Evolutionary conservation across 1,139 yeast species (phyloP).

Genomic region (Eremothecium coryli): DNA sequence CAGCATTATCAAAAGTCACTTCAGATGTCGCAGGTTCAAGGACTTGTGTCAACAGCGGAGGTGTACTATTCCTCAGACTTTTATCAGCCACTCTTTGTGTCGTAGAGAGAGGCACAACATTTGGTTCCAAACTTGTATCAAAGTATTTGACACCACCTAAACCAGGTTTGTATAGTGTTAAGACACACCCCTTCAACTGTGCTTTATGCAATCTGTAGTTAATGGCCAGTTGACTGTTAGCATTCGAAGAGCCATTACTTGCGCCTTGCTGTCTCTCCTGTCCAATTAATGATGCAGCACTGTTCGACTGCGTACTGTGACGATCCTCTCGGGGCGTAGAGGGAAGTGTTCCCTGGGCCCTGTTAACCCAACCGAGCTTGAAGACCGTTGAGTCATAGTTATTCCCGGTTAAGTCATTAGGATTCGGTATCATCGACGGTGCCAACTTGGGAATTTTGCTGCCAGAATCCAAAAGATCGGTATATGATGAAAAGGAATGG

Average conservation of each 20-base stretch:
- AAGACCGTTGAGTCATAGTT: constrained; percentile 34
- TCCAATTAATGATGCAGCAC: constrained; percentile 23
- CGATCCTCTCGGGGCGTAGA: constrained; percentile 1
- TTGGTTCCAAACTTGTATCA: constrained; percentile 26
- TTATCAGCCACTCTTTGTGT: constrained; percentile 5
- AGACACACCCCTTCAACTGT: constrained; percentile 55
- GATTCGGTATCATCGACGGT: background rate
- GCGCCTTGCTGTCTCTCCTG: constrained; percentile 1
- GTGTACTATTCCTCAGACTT: constrained; percentile 2
- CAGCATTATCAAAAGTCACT: constrained; percentile 2
- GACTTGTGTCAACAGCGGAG: background rate
- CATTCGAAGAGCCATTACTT: constrained; percentile 5
- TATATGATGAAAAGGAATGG: too few species aligned
- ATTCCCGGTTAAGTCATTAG: constrained; percentile 20
- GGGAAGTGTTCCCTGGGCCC: constrained; percentile 30
- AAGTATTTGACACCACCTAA: constrained; percentile 42
- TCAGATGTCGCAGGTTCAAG: background rate
- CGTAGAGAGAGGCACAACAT: constrained; percentile 8
- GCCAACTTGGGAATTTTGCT: too few species aligned
- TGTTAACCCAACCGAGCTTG: constrained; percentile 42
- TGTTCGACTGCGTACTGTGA: constrained; percentile 29
- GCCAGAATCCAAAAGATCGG: too few species aligned
- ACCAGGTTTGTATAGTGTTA: constrained; percentile 49
- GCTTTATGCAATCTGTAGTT: constrained; percentile 43
- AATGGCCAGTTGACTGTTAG: constrained; percentile 12